These are phyloP conservation scores for Lachnellula arida DNA, from an alignment of 2,329 filamentous ascomycete genomes.

Conservation along the genomic window DNA sequence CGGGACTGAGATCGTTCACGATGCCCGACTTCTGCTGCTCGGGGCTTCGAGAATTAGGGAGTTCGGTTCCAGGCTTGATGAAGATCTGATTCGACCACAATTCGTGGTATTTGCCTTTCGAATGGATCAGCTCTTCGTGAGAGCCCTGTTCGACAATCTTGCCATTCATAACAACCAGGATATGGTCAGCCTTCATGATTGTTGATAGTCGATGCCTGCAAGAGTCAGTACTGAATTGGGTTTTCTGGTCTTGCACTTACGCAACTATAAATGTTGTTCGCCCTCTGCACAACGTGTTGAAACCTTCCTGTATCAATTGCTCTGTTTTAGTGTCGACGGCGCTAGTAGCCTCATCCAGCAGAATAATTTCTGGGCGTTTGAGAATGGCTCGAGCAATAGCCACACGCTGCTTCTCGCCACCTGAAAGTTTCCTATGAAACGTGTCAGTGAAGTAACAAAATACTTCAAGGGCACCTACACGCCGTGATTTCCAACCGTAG, in stretches of 20 bases:
- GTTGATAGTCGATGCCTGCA: constrained; percentile 46
- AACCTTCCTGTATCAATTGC: constrained; percentile 72
- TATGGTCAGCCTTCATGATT: constrained; percentile 48
- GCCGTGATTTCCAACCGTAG: constrained; percentile 38
- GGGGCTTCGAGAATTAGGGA: constrained; percentile 23
- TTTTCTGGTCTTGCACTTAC: constrained; percentile 16
- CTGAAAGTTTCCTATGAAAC: constrained; percentile 73
- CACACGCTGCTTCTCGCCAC: constrained; percentile 81
- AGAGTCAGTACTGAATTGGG: constrained; percentile 9
- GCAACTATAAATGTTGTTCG: constrained; percentile 44
- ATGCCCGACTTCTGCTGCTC: constrained; percentile 24
- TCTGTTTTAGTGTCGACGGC: constrained; percentile 93
- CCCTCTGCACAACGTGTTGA: constrained; percentile 42
- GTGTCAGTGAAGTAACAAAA: constrained; percentile 40
- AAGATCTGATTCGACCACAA: constrained; percentile 47
- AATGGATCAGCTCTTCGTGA: constrained; percentile 43
- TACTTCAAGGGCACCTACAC: constrained; percentile 38
- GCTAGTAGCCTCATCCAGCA: constrained; percentile 93
- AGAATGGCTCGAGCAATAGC: constrained; percentile 88
- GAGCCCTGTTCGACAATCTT: constrained; percentile 47
- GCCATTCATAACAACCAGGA: constrained; percentile 50
- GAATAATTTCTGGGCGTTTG: constrained; percentile 85
- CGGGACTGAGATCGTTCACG: constrained; percentile 28
- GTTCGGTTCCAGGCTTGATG: constrained; percentile 22
- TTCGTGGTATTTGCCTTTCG: constrained; percentile 46